phyloP scores from a whole-genome alignment of 1,284 basidiomycete genomes.

The Cryptococcus sp. region DNA sequence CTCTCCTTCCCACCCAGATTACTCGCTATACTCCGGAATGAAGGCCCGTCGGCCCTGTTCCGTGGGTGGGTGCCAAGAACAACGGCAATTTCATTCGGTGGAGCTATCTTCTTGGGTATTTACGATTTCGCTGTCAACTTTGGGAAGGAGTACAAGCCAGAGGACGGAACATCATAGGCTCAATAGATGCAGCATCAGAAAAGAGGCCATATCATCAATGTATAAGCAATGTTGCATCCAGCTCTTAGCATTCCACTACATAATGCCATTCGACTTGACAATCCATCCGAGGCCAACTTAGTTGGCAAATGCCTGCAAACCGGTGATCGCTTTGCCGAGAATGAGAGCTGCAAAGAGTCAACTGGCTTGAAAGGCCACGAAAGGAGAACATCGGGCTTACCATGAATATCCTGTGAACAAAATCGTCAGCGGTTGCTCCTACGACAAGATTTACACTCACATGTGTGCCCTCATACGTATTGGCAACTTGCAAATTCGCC shows the following conservation, averaged over 20 bases:
- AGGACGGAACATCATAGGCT: constrained; percentile 3
- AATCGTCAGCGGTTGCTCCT: constrained; percentile 7
- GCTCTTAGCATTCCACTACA: neutral
- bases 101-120: constrained; percentile 92
- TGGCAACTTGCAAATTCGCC: constrained; percentile 81
- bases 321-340: constrained; percentile 87
- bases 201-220: too few relatives aligned
- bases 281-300: neutral
- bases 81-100: constrained; percentile 93
- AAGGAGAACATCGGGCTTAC: constrained; percentile 13
- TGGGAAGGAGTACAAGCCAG: constrained; percentile 13
- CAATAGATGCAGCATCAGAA: neutral
- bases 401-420: constrained; percentile 68
- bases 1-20: constrained; percentile 63
- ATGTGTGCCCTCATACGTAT: constrained; percentile 80
- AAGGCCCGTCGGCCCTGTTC: constrained; percentile 79
- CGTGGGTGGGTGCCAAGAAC: constrained; percentile 87
- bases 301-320: constrained; percentile 70
- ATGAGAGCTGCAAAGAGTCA: constrained; percentile 62
- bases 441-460: constrained; percentile 16
- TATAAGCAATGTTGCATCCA: too few relatives aligned
- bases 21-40: constrained; percentile 66
- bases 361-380: constrained; percentile 1
- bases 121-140: constrained; percentile 64
- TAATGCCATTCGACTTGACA: neutral